Conservation (phyloP, 306 rosid genomes). For the Biancaea sappan region DNA sequence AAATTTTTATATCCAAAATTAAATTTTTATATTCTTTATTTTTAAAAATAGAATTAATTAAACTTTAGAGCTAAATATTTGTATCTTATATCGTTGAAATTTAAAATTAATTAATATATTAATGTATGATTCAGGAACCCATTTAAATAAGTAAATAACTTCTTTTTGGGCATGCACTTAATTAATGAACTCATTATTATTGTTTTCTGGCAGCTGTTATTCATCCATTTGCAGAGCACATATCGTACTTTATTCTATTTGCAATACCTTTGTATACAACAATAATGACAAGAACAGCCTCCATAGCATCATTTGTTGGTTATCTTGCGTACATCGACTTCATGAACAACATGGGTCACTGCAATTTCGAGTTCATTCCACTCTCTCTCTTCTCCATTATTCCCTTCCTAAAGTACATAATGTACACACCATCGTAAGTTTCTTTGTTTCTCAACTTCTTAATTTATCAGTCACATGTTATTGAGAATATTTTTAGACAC, state of each 20-base stretch:
- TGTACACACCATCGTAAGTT: conserved; percentile 80
- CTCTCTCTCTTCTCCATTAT: conserved; percentile 45
- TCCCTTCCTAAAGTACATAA: conserved; percentile 59
- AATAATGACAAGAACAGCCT: conserved; percentile 42
- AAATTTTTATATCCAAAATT: no score
- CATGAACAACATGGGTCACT: conserved; percentile 87
- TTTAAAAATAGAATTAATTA: no score
- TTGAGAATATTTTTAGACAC: no score
- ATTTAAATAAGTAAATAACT: no score
- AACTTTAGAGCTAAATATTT: no score
- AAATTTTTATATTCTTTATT: no score
- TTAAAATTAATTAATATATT: no score
- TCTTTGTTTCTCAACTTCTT: not conserved
- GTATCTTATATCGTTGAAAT: no score
- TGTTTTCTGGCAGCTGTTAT: conserved; percentile 56
- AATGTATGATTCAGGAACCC: no score
- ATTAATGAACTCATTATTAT: not conserved
- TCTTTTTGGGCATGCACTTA: no score
- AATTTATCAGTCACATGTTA: no score
- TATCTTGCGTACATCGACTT: conserved; percentile 57
- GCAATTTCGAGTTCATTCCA: conserved; percentile 73
- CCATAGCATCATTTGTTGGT: conserved; percentile 41
- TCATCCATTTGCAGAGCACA: conserved; percentile 81
- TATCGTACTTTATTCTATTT: conserved; percentile 58
- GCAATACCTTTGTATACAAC: conserved; percentile 57